Conservation (phyloP, 208 protist genomes). For the Blastocrithidia nonstop region DNA sequence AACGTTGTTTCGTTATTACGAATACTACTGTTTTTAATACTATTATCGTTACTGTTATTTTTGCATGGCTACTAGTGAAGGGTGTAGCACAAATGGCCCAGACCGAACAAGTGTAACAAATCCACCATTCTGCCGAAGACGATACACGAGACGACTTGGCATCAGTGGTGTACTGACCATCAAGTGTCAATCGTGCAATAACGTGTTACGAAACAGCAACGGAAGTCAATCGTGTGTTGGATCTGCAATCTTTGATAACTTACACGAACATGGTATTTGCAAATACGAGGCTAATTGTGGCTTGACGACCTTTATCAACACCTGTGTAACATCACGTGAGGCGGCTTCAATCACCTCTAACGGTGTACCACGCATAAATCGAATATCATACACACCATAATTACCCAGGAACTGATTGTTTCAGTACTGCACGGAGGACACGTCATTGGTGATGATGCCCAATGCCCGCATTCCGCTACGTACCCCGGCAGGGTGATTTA, state of each 20-base stretch:
- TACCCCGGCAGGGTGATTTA: constrained; percentile 64
- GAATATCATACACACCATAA: constrained; percentile 70
- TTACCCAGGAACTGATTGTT: constrained; percentile 82
- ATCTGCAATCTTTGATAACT: constrained; percentile 4
- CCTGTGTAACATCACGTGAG: constrained; percentile 10
- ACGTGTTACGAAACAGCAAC: constrained; percentile 3
- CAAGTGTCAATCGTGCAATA: constrained; percentile 19
- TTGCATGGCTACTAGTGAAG: constrained; percentile 14
- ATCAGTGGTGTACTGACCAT: constrained; percentile 55
- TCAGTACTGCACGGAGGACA: constrained; percentile 76
- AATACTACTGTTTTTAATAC: no score
- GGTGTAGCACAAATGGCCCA: constrained; percentile 49
- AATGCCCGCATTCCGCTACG: constrained; percentile 65
- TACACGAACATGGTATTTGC: constrained; percentile 38
- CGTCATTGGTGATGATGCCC: constrained; percentile 65
- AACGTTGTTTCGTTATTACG: no score
- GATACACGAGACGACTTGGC: constrained; percentile 40
- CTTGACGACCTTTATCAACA: constrained; percentile 15
- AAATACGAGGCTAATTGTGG: constrained; percentile 9
- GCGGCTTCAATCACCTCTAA: constrained; percentile 22
- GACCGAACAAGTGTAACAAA: constrained; percentile 43
- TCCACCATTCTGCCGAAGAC: constrained; percentile 29
- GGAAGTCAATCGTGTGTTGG: constrained; percentile 5
- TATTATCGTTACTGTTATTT: no score
- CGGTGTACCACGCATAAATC: constrained; percentile 51